Evolutionary conservation across 1,139 yeast genomes (phyloP), one percentile per base, ranked within the genome.

Genomic region (Arxiozyma bovina): DNA sequence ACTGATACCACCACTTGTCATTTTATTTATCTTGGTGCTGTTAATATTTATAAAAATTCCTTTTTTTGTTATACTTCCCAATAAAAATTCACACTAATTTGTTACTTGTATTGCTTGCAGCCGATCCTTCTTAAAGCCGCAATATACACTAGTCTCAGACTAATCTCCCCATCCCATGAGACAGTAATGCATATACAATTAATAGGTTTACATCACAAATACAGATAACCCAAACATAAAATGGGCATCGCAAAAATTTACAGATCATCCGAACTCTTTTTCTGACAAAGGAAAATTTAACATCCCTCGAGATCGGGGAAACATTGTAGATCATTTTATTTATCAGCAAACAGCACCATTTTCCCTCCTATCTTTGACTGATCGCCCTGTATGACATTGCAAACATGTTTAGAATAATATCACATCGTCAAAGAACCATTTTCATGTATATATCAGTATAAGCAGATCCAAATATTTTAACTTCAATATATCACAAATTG

Each of bases 1-100:
- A 30, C 58, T 55, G 4, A 52, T 52, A 4, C n/a, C 15, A 12
- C 2, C 30, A n/a, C 21, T 40, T 9, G 17, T 7, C 51, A 49
- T 49, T 11, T n/a, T n/a, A n/a, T 45, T 30, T 30, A n/a, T 30
- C 23, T 18, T 43, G 12, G 18, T 20, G 21, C 34, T 30, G 42
- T 34, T 38, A n/a, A 12, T 21, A 4, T 46, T 12, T 2, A 21
- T 44, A 15, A 15, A 27, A 25, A 17, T 25, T n/a, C 6, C 34
- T 43, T 43, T 17, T 11, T 12, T 12, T 18, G 17, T 17, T 44
- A 17, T 25, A 9, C 22, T 46, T 46, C 42, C 4, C n/a, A 22
- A n/a, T 1, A 22, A 18, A 18, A 42, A 9, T 18, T 11, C n/a
- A 34, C 40, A 34, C 8, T 4, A 12, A 12, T 5, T 34, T n/a